Conservation (phyloP, 176 grass and related monocot genomes). For the Ensete glaucum region DNA sequence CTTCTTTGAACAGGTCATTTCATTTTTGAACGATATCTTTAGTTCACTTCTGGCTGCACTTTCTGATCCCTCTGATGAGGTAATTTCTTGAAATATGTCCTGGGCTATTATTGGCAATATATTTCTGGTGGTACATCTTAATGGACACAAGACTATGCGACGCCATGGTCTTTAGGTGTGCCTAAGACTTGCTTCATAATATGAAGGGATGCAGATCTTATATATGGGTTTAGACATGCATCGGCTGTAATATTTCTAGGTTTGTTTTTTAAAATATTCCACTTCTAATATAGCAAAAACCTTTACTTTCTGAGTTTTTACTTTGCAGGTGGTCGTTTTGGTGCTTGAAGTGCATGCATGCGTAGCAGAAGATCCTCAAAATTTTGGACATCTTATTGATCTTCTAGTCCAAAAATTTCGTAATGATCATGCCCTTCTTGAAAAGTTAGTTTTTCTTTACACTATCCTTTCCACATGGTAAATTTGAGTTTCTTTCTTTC, state of each 20-base stretch:
- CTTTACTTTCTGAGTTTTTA: not conserved
- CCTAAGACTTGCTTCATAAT: too few relatives aligned
- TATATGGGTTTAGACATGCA: too few relatives aligned
- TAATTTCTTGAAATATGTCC: constrained; percentile 25
- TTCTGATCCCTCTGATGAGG: constrained; percentile 83
- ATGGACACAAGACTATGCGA: too few relatives aligned
- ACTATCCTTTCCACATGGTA: not conserved
- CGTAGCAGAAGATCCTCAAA: constrained; percentile 67
- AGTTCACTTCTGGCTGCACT: constrained; percentile 83
- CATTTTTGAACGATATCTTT: constrained; percentile 72
- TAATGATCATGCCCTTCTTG: constrained; percentile 56
- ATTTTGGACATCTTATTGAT: constrained; percentile 69
- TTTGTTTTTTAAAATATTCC: too few relatives aligned
- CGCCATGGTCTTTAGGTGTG: too few relatives aligned
- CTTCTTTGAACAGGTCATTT: constrained; percentile 62
- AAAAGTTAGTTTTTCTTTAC: constrained; percentile 46
- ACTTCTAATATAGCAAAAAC: too few relatives aligned
- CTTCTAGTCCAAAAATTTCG: constrained; percentile 68
- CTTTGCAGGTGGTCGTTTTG: constrained; percentile 72
- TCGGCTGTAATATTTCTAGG: too few relatives aligned
- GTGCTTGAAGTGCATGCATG: constrained; percentile 90
- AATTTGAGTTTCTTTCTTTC: too few relatives aligned
- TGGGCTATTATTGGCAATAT: not conserved
- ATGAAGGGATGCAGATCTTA: too few relatives aligned
- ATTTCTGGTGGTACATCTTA: not conserved